A percentile compares a stretch with the other conserved stretches of the same genome.
phyloP scores from a whole-genome alignment of 2,329 filamentous ascomycete genomes.

The Nigrospora oryzae region DNA sequence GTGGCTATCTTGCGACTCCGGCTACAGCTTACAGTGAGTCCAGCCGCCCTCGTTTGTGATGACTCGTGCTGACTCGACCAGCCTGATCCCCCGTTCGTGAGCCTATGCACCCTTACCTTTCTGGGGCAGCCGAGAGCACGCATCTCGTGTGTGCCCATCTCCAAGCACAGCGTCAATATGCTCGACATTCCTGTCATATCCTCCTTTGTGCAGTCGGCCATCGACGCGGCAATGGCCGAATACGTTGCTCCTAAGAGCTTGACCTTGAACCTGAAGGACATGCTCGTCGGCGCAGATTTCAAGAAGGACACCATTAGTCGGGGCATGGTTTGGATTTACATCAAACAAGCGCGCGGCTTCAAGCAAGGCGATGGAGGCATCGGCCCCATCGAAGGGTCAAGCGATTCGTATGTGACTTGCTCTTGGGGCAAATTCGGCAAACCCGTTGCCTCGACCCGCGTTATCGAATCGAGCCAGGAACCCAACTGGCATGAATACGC shows the following conservation, averaged over 20 bases:
- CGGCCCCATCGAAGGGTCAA: slow-evolving; percentile 51
- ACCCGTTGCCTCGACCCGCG: slow-evolving; percentile 55
- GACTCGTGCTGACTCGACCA: neutral
- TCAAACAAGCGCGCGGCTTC: slow-evolving; percentile 61
- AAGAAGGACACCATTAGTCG: slow-evolving; percentile 63
- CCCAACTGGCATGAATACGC: slow-evolving; percentile 65
- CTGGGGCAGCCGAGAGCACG: slow-evolving; percentile 68
- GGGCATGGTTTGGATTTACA: slow-evolving; percentile 57
- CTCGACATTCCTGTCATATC: slow-evolving; percentile 71
- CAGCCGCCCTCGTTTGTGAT: neutral
- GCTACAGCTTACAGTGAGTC: slow-evolving; percentile 50
- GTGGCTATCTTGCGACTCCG: slow-evolving; percentile 63
- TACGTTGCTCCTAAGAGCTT: slow-evolving; percentile 71
- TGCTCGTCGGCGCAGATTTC: slow-evolving; percentile 70
- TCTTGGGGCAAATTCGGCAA: slow-evolving; percentile 75
- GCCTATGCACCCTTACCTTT: slow-evolving; percentile 65
- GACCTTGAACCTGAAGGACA: slow-evolving; percentile 66
- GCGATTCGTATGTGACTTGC: slow-evolving; percentile 64
- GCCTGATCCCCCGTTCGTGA: slow-evolving; percentile 70
- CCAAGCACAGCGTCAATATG: slow-evolving; percentile 60
- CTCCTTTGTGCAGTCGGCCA: slow-evolving; percentile 65
- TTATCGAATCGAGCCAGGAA: slow-evolving; percentile 56
- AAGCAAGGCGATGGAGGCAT: slow-evolving; percentile 61
- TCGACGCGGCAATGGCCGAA: slow-evolving; percentile 65
- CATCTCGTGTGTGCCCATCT: slow-evolving; percentile 61